These are phyloP conservation scores for Boletus mariae DNA, from an alignment of 1,284 basidiomycete genomes.

Conservation along the genomic window DNA sequence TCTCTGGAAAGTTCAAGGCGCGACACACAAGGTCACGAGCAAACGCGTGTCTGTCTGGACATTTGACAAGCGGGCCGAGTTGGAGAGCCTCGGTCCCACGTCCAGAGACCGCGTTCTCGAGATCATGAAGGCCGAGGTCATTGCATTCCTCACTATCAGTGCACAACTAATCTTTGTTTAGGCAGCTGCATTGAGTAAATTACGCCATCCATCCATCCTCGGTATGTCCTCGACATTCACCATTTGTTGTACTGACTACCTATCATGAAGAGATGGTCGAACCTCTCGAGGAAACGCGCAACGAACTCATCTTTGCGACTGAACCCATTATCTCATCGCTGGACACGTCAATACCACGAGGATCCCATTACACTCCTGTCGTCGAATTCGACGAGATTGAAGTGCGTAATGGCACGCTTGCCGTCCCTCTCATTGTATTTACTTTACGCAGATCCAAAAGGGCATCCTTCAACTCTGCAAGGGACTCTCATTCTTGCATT, in stretches of 20 bases:
- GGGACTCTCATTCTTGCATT: constrained; percentile 90
- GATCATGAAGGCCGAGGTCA: constrained; percentile 84
- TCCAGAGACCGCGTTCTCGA: constrained; percentile 76
- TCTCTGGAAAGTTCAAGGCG: constrained; percentile 82
- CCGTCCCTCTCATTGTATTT: constrained; percentile 8
- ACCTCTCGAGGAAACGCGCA: constrained; percentile 92
- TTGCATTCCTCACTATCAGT: constrained; percentile 19
- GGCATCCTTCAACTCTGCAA: constrained; percentile 93
- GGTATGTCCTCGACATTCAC: constrained; percentile 42
- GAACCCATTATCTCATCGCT: constrained; percentile 83
- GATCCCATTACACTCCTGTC: constrained; percentile 48
- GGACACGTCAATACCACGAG: constrained; percentile 67
- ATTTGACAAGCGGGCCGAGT: constrained; percentile 80
- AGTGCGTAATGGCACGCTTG: constrained; percentile 40
- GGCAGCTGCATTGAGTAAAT: constrained; percentile 81
- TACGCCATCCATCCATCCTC: constrained; percentile 92
- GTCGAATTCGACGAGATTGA: constrained; percentile 91
- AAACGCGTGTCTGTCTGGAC: constrained; percentile 90
- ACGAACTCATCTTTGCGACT: constrained; percentile 88
- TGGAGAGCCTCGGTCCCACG: constrained; percentile 59
- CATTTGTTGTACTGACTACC: constrained; percentile 10
- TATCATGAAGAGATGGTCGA: constrained; percentile 85
- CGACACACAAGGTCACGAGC: constrained; percentile 80
- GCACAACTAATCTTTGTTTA: constrained; percentile 32
- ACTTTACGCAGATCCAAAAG: constrained; percentile 82